Conservation (phyloP, 192 early-diverging fungal species). For the Podila epicladia region DNA sequence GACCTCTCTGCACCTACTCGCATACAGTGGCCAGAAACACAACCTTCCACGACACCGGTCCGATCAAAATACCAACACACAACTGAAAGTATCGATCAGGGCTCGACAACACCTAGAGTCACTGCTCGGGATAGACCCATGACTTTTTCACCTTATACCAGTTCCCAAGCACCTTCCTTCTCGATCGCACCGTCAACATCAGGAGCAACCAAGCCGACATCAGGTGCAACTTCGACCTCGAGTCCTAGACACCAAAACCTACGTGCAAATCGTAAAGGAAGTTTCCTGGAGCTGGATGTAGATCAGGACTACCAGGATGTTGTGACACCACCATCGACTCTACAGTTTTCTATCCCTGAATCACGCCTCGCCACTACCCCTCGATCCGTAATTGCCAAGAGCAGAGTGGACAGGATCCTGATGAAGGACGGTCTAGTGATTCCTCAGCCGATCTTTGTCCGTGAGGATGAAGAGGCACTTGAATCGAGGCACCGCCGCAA, state of each 20-base stretch:
- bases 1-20: not conserved
- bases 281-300: constrained; percentile 17
- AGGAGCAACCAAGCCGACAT: not conserved
- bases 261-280: constrained; percentile 5
- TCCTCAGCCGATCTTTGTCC: constrained; percentile 34
- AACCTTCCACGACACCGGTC: constrained; percentile 6
- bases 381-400: constrained; percentile 29
- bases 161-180: constrained; percentile 1
- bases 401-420: constrained; percentile 22
- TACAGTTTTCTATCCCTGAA: constrained; percentile 32
- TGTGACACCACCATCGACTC: constrained; percentile 22
- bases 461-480: constrained; percentile 21
- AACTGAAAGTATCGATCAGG: not conserved
- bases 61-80: constrained; percentile 3
- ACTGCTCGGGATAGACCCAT: constrained; percentile 20
- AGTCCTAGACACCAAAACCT: not conserved
- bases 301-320: constrained; percentile 30
- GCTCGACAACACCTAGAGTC: constrained; percentile 22
- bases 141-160: constrained; percentile 13
- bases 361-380: constrained; percentile 22
- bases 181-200: not conserved
- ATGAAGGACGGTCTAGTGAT: constrained; percentile 41
- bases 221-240: not conserved
- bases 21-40: constrained; percentile 6
- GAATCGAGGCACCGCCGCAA: not conserved